Percentiles rank a stretch among this genome's conserved stretches.
phyloP scores from a whole-genome alignment of 106 monocot genomes.

The Xerophyta viscosa region DNA sequence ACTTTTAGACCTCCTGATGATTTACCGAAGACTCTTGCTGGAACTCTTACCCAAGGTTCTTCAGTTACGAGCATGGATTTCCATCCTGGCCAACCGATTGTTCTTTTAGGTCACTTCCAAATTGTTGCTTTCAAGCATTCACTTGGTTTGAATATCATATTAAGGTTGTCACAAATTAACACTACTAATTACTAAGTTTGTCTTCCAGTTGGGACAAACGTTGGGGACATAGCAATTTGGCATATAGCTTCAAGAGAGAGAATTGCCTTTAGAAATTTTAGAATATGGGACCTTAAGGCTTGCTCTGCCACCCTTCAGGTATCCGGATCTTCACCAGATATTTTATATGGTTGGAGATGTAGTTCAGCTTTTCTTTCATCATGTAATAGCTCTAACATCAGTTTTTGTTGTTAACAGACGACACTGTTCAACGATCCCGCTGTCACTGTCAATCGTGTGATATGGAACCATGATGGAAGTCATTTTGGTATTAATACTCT shows the following conservation, averaged over 20 bases:
- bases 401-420: slow-evolving; percentile 8
- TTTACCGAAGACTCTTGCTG: slow-evolving; percentile 43
- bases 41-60: slow-evolving; percentile 50
- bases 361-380: too few relatives aligned
- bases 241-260: slow-evolving; percentile 90
- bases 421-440: slow-evolving; percentile 31
- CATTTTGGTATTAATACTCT: slow-evolving; percentile 28
- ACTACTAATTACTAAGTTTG: too few relatives aligned
- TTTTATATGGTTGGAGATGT: too few relatives aligned
- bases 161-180: slow-evolving; percentile 21
- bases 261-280: slow-evolving; percentile 68
- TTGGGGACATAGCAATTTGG: slow-evolving; percentile 90
- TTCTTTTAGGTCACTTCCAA: slow-evolving; percentile 12
- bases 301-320: slow-evolving; percentile 82
- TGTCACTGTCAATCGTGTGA: slow-evolving; percentile 35
- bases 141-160: too few relatives aligned
- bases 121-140: slow-evolving; percentile 21
- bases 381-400: too few relatives aligned
- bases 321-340: not conserved
- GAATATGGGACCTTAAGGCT: slow-evolving; percentile 63
- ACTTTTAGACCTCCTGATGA: slow-evolving; percentile 44
- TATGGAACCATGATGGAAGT: slow-evolving; percentile 37
- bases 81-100: slow-evolving; percentile 53
- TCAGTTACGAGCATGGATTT: slow-evolving; percentile 69
- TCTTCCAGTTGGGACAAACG: slow-evolving; percentile 80